These are phyloP conservation scores for Lenwebbia sp. DNA, from an alignment of 345 rosid species.

Conservation along the genomic window DNA sequence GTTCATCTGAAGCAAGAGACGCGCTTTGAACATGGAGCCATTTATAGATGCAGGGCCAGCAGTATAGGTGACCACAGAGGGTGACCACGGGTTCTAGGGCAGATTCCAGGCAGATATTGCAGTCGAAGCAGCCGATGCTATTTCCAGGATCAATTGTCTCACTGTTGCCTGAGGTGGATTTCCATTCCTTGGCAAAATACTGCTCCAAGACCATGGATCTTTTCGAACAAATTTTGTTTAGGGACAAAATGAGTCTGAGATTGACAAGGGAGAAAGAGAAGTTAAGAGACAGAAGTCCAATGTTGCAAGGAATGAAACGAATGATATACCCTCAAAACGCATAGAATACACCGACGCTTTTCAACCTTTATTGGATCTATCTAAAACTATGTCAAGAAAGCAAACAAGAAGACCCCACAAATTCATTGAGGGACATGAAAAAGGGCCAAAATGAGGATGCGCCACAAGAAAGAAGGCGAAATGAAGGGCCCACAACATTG, in stretches of 20 bases:
- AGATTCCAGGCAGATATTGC: constrained; percentile 78
- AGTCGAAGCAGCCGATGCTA: constrained; percentile 62
- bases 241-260: not conserved
- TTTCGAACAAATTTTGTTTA: not conserved
- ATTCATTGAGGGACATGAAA: not conserved
- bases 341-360: not conserved
- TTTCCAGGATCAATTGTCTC: constrained; percentile 15
- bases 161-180: constrained; percentile 11
- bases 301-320: not conserved
- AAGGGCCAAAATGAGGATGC: not conserved
- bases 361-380: not conserved
- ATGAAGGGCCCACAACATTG: not conserved
- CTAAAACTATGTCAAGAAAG: not conserved
- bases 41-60: constrained; percentile 96
- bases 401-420: not conserved
- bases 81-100: constrained; percentile 89
- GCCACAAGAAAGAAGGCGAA: not conserved
- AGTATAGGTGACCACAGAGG: constrained; percentile 89
- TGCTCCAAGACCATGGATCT: constrained; percentile 39
- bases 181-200: constrained; percentile 33
- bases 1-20: constrained; percentile 44
- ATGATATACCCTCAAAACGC: not conserved
- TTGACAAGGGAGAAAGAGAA: not conserved
- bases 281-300: not conserved
- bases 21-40: constrained; percentile 73